Conservation (phyloP, 2,329 filamentous ascomycete species). For the Phialophora verrucosa region DNA sequence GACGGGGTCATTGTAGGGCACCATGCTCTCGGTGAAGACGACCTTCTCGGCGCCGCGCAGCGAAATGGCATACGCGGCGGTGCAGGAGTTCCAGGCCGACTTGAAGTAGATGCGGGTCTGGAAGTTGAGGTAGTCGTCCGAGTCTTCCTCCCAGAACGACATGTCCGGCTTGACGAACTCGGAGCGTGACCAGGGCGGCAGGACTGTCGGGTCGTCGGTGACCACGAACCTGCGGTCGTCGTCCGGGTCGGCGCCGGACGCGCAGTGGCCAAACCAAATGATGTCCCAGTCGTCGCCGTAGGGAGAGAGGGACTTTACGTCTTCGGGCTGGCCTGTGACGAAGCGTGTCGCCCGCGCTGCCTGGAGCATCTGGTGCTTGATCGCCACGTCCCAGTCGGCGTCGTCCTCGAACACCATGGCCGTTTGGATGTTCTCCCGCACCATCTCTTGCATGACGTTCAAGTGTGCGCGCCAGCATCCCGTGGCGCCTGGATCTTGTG, state of each 20-base stretch:
- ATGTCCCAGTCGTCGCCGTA: conserved; percentile 62
- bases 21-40: conserved; percentile 36
- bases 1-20: conserved; percentile 28
- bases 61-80: conserved; percentile 35
- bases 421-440: conserved; percentile 53
- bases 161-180: conserved; percentile 28
- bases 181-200: conserved; percentile 34
- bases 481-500: conserved; percentile 26
- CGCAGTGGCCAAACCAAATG: conserved; percentile 60
- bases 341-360: conserved; percentile 44
- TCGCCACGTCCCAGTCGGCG: conserved; percentile 62
- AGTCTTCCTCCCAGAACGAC: conserved; percentile 28
- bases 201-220: conserved; percentile 43
- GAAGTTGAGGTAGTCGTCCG: conserved; percentile 22
- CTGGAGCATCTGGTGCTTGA: conserved; percentile 57
- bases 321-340: conserved; percentile 39
- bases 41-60: conserved; percentile 33
- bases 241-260: conserved; percentile 39
- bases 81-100: conserved; percentile 28
- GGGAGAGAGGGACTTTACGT: conserved; percentile 45
- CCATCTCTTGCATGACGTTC: conserved; percentile 49
- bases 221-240: conserved; percentile 43
- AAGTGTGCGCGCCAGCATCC: conserved; percentile 50
- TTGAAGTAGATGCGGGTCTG: conserved; percentile 29
- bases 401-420: conserved; percentile 64